phyloP scores from a whole-genome alignment of 2,329 filamentous ascomycete genomes.

The Xylariales sp. region DNA sequence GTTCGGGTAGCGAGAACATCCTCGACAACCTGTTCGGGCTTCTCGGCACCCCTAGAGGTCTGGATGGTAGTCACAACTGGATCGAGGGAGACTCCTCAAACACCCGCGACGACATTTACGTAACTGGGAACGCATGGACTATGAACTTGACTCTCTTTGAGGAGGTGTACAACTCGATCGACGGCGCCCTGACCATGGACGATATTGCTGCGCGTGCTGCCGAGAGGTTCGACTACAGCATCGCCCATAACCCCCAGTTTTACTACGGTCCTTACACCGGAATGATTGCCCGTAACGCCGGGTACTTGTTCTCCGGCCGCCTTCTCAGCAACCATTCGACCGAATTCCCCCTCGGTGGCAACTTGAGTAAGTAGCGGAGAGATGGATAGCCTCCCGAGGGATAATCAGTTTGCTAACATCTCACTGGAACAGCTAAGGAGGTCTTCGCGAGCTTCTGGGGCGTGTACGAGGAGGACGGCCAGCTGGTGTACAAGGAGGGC shows the following conservation, averaged over 20 bases:
- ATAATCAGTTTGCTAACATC: not conserved
- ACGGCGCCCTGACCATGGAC: conserved; percentile 32
- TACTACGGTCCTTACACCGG: conserved; percentile 23
- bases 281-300: conserved; percentile 19
- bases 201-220: conserved; percentile 37
- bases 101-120: conserved; percentile 20
- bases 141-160: conserved; percentile 49
- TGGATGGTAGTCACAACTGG: conserved; percentile 20
- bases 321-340: conserved; percentile 25
- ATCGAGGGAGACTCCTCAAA: conserved; percentile 18
- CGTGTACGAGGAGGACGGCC: conserved; percentile 33
- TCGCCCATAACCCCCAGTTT: conserved; percentile 29
- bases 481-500: conserved; percentile 28
- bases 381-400: too few species aligned
- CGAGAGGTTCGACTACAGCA: conserved; percentile 40
- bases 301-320: conserved; percentile 21
- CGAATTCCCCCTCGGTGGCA: conserved; percentile 25
- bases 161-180: conserved; percentile 37
- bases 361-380: conserved; percentile 24
- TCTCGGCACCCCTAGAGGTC: conserved; percentile 15
- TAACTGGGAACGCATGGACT: conserved; percentile 32
- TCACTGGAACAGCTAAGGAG: conserved; percentile 25
- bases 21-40: conserved; percentile 11
- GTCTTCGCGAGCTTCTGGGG: conserved; percentile 42
- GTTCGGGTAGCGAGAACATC: conserved; percentile 3